A percentile compares a stretch with the other conserved stretches of the same genome.
Conservation (phyloP, 176 grass and related monocot genomes). For the Saccharum spontaneum region DNA sequence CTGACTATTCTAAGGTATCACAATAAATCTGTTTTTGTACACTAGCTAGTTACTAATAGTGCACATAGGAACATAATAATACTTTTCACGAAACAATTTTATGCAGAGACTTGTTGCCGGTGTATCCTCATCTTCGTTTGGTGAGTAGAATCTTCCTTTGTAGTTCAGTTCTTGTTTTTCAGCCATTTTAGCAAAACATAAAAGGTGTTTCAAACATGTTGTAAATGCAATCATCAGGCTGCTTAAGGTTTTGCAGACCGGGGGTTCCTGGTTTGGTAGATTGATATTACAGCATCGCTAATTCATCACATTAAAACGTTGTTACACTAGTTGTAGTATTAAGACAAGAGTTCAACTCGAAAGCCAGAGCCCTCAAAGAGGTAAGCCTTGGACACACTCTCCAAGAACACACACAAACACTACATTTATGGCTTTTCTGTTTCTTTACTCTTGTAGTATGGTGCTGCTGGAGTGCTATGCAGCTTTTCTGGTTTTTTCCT, state of each 20-base stretch:
- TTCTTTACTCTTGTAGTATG: not conserved
- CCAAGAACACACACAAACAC: not conserved
- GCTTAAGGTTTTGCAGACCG: not conserved
- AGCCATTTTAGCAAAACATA: not conserved
- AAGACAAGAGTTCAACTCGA: not conserved
- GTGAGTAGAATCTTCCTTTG: conserved; percentile 50
- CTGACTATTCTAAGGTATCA: conserved; percentile 91
- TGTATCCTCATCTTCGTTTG: conserved; percentile 77
- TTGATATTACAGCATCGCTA: not conserved
- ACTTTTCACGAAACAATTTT: conserved; percentile 16
- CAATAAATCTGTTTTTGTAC: not conserved
- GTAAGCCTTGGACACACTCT: too few species aligned
- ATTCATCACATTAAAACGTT: not conserved
- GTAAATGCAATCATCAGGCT: conserved; percentile 7
- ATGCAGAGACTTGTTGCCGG: conserved; percentile 83
- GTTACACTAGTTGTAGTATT: not conserved
- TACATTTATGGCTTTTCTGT: not conserved
- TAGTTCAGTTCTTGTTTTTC: conserved; percentile 20
- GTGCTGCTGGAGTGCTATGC: not conserved
- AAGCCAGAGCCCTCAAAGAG: too few species aligned
- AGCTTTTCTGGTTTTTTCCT: not conserved
- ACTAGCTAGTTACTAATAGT: conserved; percentile 16
- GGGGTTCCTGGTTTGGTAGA: not conserved
- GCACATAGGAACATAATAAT: conserved; percentile 29
- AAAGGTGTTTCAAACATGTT: conserved; percentile 11